phyloP scores from a whole-genome alignment of 2,329 filamentous ascomycete genomes.

The Fusarium secorum region DNA sequence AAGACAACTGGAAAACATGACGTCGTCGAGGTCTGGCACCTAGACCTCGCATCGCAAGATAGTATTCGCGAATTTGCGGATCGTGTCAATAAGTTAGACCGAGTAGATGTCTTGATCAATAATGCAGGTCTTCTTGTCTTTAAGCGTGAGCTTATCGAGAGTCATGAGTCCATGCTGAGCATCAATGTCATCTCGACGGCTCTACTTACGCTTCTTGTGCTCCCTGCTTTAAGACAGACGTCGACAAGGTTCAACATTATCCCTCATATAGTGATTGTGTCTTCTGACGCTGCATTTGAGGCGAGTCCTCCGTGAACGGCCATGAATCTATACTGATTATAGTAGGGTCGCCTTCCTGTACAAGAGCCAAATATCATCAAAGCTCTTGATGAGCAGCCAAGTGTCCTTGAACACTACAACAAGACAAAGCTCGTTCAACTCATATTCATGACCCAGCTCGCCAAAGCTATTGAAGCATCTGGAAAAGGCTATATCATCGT shows the following conservation, averaged over 20 bases:
- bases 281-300: slow-evolving; percentile 47
- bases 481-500: slow-evolving; percentile 47
- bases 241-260: slow-evolving; percentile 44
- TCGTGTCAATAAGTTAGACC: slow-evolving; percentile 43
- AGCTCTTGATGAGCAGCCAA: slow-evolving; percentile 41
- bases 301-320: background rate
- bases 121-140: slow-evolving; percentile 48
- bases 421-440: slow-evolving; percentile 46
- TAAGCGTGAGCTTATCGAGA: slow-evolving; percentile 44
- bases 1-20: slow-evolving; percentile 35
- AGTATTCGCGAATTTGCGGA: slow-evolving; percentile 49
- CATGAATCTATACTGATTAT: background rate
- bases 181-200: slow-evolving; percentile 59
- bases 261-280: slow-evolving; percentile 51
- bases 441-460: slow-evolving; percentile 46
- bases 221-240: slow-evolving; percentile 53
- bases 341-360: slow-evolving; percentile 47
- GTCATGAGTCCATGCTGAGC: slow-evolving; percentile 53
- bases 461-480: slow-evolving; percentile 43
- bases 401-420: slow-evolving; percentile 39
- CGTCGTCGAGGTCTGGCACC: slow-evolving; percentile 53
- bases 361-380: slow-evolving; percentile 46
- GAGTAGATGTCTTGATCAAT: slow-evolving; percentile 54
- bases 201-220: slow-evolving; percentile 52
- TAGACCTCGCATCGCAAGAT: slow-evolving; percentile 54